Conservation (phyloP, 805 yeast species). For the Millerago galiae region DNA sequence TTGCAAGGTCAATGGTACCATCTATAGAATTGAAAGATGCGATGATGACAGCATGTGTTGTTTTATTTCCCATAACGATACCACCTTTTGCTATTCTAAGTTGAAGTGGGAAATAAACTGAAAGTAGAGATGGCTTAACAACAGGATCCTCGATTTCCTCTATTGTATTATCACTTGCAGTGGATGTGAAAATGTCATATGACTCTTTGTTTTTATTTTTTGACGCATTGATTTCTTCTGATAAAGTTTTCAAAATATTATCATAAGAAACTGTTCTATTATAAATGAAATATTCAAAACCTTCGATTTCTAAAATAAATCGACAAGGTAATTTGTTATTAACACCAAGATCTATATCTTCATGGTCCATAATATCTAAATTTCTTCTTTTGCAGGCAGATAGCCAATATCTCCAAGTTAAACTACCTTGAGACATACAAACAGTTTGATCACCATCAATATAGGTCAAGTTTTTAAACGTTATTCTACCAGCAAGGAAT, state of each 20-base stretch:
- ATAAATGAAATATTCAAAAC: slow-evolving; percentile 77
- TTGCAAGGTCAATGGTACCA: slow-evolving; percentile 52
- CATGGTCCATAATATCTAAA: slow-evolving; percentile 5
- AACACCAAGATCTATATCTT: slow-evolving; percentile 21
- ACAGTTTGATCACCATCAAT: slow-evolving; percentile 71
- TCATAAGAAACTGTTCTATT: slow-evolving; percentile 79
- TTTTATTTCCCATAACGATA: slow-evolving; percentile 69
- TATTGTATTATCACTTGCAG: slow-evolving; percentile 9
- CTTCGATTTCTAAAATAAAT: slow-evolving; percentile 55
- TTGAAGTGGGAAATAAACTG: slow-evolving; percentile 54
- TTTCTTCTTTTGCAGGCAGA: slow-evolving; percentile 29
- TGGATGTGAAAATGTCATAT: slow-evolving; percentile 8
- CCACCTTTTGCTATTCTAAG: slow-evolving; percentile 60
- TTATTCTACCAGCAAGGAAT: slow-evolving; percentile 73
- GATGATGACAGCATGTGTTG: slow-evolving; percentile 68
- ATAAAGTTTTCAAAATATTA: slow-evolving; percentile 39
- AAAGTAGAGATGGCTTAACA: slow-evolving; percentile 12
- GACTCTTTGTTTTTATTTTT: slow-evolving; percentile 11
- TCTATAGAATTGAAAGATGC: slow-evolving; percentile 48
- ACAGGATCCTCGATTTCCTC: not conserved
- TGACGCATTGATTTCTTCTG: slow-evolving; percentile 12
- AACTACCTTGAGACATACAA: slow-evolving; percentile 59
- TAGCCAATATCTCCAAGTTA: slow-evolving; percentile 94
- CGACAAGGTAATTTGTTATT: slow-evolving; percentile 51
- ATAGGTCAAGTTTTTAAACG: slow-evolving; percentile 68